Evolutionary conservation across 2,329 filamentous ascomycete species (phyloP).

Genomic region (Lasiodiplodia theobromae): DNA sequence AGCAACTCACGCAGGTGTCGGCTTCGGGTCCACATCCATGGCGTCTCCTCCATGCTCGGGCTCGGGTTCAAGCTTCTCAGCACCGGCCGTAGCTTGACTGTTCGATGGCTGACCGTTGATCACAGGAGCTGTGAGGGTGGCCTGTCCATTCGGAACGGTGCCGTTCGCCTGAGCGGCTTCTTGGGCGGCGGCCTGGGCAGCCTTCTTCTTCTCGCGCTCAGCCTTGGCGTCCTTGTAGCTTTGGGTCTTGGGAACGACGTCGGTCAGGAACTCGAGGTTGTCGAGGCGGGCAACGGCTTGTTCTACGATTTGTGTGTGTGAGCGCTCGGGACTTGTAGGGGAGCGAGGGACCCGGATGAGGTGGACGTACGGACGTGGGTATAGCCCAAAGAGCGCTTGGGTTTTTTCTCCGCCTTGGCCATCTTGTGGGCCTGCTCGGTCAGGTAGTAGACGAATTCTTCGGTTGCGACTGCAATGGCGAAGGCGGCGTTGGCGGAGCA

Average conservation of each 20-base stretch:
- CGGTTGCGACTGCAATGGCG: conserved; percentile 89
- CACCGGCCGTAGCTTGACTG: conserved; percentile 13
- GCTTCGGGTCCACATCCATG: conserved; percentile 27
- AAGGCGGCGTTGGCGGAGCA: conserved; percentile 96
- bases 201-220: conserved; percentile 52
- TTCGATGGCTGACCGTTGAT: not conserved
- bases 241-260: conserved; percentile 86
- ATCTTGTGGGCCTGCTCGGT: conserved; percentile 85
- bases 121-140: not conserved
- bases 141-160: conserved; percentile 22
- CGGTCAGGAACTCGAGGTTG: conserved; percentile 92
- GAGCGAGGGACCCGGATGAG: not conserved
- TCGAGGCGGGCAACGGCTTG: conserved; percentile 86
- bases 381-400: conserved; percentile 93
- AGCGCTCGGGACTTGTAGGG: conserved; percentile 24
- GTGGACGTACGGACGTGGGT: conserved; percentile 77
- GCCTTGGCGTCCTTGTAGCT: conserved; percentile 82
- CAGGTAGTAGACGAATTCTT: conserved; percentile 95
- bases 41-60: conserved; percentile 8
- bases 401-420: conserved; percentile 89
- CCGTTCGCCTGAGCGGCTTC: conserved; percentile 14
- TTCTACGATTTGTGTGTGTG: conserved; percentile 57
- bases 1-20: not conserved
- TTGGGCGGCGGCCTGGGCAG: conserved; percentile 10
- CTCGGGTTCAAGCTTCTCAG: conserved; percentile 3